Evolutionary conservation across 1,139 yeast genomes (phyloP), one percentile per base, ranked within the genome.

Genomic region (Suhomyces kunorum): DNA sequence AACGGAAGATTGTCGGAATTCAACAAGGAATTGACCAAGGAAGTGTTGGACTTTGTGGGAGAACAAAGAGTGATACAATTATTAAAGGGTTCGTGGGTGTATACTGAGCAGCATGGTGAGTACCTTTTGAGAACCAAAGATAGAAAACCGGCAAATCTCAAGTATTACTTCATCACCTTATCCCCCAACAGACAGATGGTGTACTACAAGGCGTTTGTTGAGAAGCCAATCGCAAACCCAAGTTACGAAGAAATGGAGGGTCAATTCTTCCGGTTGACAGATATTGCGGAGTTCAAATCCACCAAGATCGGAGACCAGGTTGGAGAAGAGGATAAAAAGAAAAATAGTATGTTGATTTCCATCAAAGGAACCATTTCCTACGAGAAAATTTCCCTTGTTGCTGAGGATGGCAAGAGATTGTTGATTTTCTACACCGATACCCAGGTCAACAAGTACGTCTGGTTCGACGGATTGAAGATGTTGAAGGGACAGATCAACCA

Each of bases 71-170:
- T 84, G 32, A 65, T 84, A 40, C 82, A 82, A 53, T 63, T 88
- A 38, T 78, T 87, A 30, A 80, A 78, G 51, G 96, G 96, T 4
- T 78, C 87, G 2, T 87, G 95, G 95, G 92, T 86, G n/a, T 82
- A 71, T 53, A 74, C 83, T 3, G 85, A 81, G 39, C 66, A 72
- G 39, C 88, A 88, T 34, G 71, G 81, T 1, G 80, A 76, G 41
- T 52, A 50, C 23, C 47, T 70, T 32, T 56, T 68, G 17, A 58
- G 61, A 18, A 57, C 61, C 17, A 55, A 54, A 12, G 61, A 58
- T 27, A 55, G 49, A 55, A 62, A 49, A 49, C 44, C 52, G 31
- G 36, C 49, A 31, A 31, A 43, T 12, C 57, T 54, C 30, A 62
- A 71, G 47, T 70, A 75, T 44, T 81, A 73, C 56, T 87, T 78